These are phyloP conservation scores for Crithidia brevicula DNA, from an alignment of 208 protist species.

Conservation along the genomic window DNA sequence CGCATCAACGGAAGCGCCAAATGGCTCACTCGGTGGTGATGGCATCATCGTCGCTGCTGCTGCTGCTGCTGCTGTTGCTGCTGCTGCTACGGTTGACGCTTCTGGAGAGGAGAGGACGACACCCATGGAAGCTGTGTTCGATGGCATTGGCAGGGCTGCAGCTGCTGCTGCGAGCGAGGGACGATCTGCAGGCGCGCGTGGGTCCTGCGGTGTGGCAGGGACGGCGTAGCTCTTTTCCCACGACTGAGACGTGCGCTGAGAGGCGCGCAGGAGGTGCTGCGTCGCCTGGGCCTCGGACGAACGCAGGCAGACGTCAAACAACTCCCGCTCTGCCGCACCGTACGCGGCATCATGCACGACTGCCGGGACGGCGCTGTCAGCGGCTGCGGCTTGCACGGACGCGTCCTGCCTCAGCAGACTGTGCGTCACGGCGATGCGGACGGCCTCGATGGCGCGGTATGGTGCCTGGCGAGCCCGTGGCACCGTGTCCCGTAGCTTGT, in stretches of 20 bases:
- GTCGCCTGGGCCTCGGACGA: conserved; percentile 54
- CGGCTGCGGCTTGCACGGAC: not conserved
- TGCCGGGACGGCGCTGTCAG: not conserved
- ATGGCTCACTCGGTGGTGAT: not conserved
- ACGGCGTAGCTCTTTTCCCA: conserved; percentile 18
- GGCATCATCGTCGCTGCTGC: not conserved
- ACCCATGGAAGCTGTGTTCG: too few species aligned
- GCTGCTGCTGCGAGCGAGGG: too few species aligned
- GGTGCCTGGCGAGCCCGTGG: conserved; percentile 49
- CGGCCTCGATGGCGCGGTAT: conserved; percentile 48
- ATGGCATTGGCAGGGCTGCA: too few species aligned
- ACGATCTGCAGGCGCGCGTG: too few species aligned
- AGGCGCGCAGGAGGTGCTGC: conserved; percentile 78
- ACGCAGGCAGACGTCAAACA: conserved; percentile 52
- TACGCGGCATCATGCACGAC: conserved; percentile 23
- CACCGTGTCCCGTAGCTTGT: conserved; percentile 43
- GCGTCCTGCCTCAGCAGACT: not conserved
- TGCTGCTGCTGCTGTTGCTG: not conserved
- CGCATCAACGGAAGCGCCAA: too few species aligned
- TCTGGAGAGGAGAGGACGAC: too few species aligned
- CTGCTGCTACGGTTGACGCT: too few species aligned
- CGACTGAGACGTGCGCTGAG: conserved; percentile 31
- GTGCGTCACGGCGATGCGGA: conserved; percentile 37
- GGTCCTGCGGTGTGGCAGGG: conserved; percentile 8
- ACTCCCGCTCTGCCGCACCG: conserved; percentile 38